Evolutionary conservation across 345 rosid species (phyloP), one percentile per base, ranked within the genome.

Genomic region (Noccaea caerulescens): DNA sequence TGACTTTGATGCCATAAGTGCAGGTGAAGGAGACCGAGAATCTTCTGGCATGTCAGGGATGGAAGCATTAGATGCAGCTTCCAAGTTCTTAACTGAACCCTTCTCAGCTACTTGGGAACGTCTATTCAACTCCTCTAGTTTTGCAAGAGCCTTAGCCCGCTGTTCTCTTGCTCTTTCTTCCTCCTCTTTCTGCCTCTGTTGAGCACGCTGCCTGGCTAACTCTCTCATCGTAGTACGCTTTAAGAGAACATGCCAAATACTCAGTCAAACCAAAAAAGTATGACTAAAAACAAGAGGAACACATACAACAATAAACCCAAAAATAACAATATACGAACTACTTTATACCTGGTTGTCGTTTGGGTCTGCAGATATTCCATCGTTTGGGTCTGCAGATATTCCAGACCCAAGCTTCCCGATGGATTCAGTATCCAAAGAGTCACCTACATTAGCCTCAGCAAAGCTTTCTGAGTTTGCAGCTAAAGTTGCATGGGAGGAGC

Each of bases 111-210:
- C 75, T 78, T 78, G 85, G 6, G 84, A 72, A 54, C 91, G 96
- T 82, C 86, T 86, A 79, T 94, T 80, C 83, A 95, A 75, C 77
- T 88, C 99, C 77, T 85, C 92, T 69, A 86, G 77, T 79, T 94
- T 94, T 60, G 86, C 91, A 43, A 71, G 82, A 68, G 98, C 92
- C 86, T 84, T 94, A 60, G 97, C 97, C 76, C 80, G 91, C 83
- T 88, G 97, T 10, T 90, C 93, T 81, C 88, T 95, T 39, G 69
- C 80, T 63, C 97, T 83, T 76, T 95, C 96, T 72, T 94, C 99
- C 83, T 94, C 99, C 79, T 89, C 97, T 69, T 84, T 78, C 68
- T 85, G 87, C 45, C 86, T 80, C 69, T 85, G 95, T 63, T 81
- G 89, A 63, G 75, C 77, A 68, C 89, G 87, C 77, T 88, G 88